Base-by-base conservation (phyloP, 192 early-diverging fungal species). In the Linderina pennispora region DNA sequence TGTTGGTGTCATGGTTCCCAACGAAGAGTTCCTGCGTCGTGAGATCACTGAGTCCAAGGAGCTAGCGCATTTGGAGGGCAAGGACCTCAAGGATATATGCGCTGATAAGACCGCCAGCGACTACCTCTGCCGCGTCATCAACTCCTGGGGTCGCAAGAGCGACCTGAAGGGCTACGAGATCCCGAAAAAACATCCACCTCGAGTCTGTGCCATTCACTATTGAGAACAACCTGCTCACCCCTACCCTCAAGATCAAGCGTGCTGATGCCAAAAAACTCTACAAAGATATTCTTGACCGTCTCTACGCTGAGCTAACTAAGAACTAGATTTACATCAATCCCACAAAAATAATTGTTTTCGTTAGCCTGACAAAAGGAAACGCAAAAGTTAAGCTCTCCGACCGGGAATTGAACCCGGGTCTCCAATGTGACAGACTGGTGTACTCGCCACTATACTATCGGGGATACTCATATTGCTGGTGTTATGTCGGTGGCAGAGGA, bases 1-100 rank as follows among this genome's bases (percentile, higher is more conserved):
- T n/a, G 93, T 99, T 1, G 87, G 74, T 15, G 64, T 99, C 13
- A 78, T 93, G 18, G 88, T 94, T 9, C 96, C 96, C 11, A 78
- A 90, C 36, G 74, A 79, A 10, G 82, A 83, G 23, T 60, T 70
- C 17, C 36, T 86, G 32, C 57, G 53, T 18, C 43, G 49, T 4
- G 58, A 80, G 36, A 51, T 68, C 15, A 61, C 65, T 11, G 67
- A 74, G 34, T 23, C 66, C 3, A 17, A 50, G 8, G 48, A 38
- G 25, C 48, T 72, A 4, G 33, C 38, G 0, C 41, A 75, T 2
- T 37, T 55, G 11, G 42, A 57, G 0, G 53, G 49, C 40, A 47
- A 59, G 9, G 31, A 62, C 6, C 22, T 65, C 20, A 53, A 58
- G 14, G 77, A 82, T 3, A 63, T 90, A 0, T 91, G 87, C 65